Evolutionary conservation across 1,284 basidiomycete genomes (phyloP).

Genomic region (Sporisorium scitamineum): DNA sequence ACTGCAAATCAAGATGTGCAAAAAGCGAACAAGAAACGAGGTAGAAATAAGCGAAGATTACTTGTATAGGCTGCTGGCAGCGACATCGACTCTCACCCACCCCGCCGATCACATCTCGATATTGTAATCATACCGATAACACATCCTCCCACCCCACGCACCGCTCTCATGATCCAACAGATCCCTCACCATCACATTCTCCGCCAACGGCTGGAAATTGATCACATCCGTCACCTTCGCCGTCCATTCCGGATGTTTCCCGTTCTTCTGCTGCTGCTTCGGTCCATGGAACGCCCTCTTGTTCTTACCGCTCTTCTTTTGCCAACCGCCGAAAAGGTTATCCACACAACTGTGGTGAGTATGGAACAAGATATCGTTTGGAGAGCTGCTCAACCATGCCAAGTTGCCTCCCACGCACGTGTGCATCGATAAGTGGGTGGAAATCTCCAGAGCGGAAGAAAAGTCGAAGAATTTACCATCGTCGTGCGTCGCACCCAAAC

Average conservation of each 20-base stretch:
- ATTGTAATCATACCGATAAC: slow-evolving; percentile 34
- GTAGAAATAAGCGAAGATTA: neutral
- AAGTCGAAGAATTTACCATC: slow-evolving; percentile 40
- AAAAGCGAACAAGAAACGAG: too few species aligned
- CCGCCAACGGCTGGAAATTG: slow-evolving; percentile 31
- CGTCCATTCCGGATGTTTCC: slow-evolving; percentile 18
- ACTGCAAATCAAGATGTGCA: too few species aligned
- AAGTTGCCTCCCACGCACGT: slow-evolving; percentile 33
- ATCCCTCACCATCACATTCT: slow-evolving; percentile 24
- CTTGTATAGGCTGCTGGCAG: neutral
- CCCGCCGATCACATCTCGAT: slow-evolving; percentile 11
- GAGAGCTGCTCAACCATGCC: slow-evolving; percentile 27
- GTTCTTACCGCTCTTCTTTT: slow-evolving; percentile 17
- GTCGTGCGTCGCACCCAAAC: slow-evolving; percentile 19
- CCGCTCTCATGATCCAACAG: slow-evolving; percentile 32
- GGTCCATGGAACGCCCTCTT: slow-evolving; percentile 31
- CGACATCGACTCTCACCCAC: neutral
- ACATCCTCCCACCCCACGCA: slow-evolving; percentile 29
- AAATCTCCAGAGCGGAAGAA: slow-evolving; percentile 32
- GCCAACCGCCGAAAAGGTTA: slow-evolving; percentile 22
- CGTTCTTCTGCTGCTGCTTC: slow-evolving; percentile 20
- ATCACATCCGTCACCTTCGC: slow-evolving; percentile 25
- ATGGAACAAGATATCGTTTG: slow-evolving; percentile 29
- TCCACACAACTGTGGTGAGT: slow-evolving; percentile 21
- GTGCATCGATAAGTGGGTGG: slow-evolving; percentile 33